A percentile compares a stretch with the other conserved stretches of the same genome.
These are phyloP conservation scores for Tuber magnatum DNA, from an alignment of 495 filamentous ascomycete species.

Conservation along the genomic window DNA sequence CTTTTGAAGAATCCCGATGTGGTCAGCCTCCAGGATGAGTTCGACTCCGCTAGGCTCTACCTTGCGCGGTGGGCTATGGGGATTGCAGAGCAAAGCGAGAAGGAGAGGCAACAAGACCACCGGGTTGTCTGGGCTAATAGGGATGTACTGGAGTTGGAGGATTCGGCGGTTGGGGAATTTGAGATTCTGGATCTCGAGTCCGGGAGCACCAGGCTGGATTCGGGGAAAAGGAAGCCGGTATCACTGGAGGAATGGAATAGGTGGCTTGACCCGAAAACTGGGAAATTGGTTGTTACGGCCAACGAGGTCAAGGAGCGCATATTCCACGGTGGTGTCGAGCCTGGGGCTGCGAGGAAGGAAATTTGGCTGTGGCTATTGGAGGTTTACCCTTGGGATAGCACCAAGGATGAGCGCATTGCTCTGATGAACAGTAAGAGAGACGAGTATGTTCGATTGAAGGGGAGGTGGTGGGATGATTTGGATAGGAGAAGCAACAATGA, in stretches of 20 bases:
- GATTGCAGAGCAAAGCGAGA: slow-evolving; percentile 90
- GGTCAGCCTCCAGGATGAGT: slow-evolving; percentile 89
- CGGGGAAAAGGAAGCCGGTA: slow-evolving; percentile 67
- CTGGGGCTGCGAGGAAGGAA: slow-evolving; percentile 84
- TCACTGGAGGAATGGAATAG: slow-evolving; percentile 76
- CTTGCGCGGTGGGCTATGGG: slow-evolving; percentile 97
- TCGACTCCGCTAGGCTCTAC: slow-evolving; percentile 90
- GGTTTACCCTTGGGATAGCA: slow-evolving; percentile 85
- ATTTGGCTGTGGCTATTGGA: slow-evolving; percentile 93
- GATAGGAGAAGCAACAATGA: slow-evolving; percentile 74
- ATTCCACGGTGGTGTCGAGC: slow-evolving; percentile 87
- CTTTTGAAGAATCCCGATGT: slow-evolving; percentile 89
- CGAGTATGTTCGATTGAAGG: slow-evolving; percentile 89
- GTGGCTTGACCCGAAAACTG: slow-evolving; percentile 70
- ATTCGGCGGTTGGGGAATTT: slow-evolving; percentile 89
- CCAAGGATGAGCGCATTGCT: slow-evolving; percentile 67
- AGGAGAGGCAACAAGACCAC: slow-evolving; percentile 59
- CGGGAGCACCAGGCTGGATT: slow-evolving; percentile 57
- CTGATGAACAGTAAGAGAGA: slow-evolving; percentile 79
- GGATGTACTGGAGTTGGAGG: slow-evolving; percentile 87
- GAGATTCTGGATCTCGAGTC: slow-evolving; percentile 82
- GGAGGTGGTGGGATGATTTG: slow-evolving; percentile 91
- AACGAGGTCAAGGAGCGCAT: slow-evolving; percentile 94
- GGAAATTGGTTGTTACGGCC: slow-evolving; percentile 65
- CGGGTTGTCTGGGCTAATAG: slow-evolving; percentile 73